Conservation (phyloP, 2,329 filamentous ascomycete genomes). For the Cladosporium velox region DNA sequence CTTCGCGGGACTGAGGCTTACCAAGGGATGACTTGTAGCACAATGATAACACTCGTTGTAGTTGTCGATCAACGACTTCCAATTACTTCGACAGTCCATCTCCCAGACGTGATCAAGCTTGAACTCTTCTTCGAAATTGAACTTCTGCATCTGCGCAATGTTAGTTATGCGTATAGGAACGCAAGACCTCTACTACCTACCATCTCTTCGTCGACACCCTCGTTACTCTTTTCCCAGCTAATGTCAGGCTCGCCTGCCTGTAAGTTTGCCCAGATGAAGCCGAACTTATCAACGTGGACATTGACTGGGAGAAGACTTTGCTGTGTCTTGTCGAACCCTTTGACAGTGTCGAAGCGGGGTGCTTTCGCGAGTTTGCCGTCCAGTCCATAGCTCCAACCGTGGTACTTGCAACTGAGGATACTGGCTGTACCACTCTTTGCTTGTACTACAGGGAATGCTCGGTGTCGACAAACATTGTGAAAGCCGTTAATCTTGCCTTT, state of each 20-base stretch:
- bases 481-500: slow-evolving; percentile 59
- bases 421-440: slow-evolving; percentile 52
- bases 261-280: slow-evolving; percentile 62
- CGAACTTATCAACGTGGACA: slow-evolving; percentile 53
- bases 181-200: background rate
- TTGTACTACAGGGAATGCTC: slow-evolving; percentile 60
- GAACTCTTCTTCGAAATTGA: slow-evolving; percentile 53
- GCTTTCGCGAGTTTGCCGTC: slow-evolving; percentile 61
- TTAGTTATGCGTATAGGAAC: background rate
- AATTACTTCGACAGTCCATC: slow-evolving; percentile 57
- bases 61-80: slow-evolving; percentile 61
- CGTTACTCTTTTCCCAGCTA: slow-evolving; percentile 54
- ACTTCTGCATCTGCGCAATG: slow-evolving; percentile 38
- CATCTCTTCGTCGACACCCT: slow-evolving; percentile 49
- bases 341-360: slow-evolving; percentile 58
- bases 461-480: slow-evolving; percentile 63
- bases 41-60: slow-evolving; percentile 67
- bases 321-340: slow-evolving; percentile 57
- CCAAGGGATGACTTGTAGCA: slow-evolving; percentile 56
- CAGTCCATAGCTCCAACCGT: slow-evolving; percentile 63
- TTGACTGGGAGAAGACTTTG: slow-evolving; percentile 59
- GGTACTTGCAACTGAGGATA: slow-evolving; percentile 61
- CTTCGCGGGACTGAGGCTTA: background rate
- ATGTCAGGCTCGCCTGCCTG: slow-evolving; percentile 50
- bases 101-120: slow-evolving; percentile 58